These are phyloP conservation scores for Phanerochaete carnosa DNA, from an alignment of 768 basidiomycete genomes.

Conservation along the genomic window DNA sequence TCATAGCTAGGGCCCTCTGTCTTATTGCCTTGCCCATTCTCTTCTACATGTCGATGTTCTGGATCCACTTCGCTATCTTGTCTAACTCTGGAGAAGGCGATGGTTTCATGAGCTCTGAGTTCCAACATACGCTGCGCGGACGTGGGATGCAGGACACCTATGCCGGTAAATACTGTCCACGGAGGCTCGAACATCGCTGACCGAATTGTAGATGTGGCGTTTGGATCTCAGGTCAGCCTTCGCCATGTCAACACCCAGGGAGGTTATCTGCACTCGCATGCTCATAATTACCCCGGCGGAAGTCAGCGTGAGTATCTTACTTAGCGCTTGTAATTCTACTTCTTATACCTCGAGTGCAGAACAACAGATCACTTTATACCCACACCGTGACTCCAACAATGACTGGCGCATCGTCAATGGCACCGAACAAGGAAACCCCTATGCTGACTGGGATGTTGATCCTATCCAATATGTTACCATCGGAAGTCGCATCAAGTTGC, in stretches of 20 bases:
- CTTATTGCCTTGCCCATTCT: slow-evolving; percentile 79
- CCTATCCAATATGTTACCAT: slow-evolving; percentile 64
- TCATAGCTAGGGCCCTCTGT: slow-evolving; percentile 85
- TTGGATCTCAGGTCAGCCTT: slow-evolving; percentile 80
- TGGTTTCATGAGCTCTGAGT: slow-evolving; percentile 99
- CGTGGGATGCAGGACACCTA: slow-evolving; percentile 91
- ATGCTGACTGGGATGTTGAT: slow-evolving; percentile 45
- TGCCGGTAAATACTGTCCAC: slow-evolving; percentile 55
- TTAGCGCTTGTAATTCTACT: too few species aligned
- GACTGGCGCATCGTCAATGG: slow-evolving; percentile 85
- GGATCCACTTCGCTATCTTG: slow-evolving; percentile 89
- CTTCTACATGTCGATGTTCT: slow-evolving; percentile 98
- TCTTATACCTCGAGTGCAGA: slow-evolving; percentile 47
- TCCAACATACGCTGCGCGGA: slow-evolving; percentile 92
- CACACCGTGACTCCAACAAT: slow-evolving; percentile 97
- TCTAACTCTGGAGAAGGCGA: slow-evolving; percentile 94
- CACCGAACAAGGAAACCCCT: slow-evolving; percentile 41
- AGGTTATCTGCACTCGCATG: slow-evolving; percentile 96
- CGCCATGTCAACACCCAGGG: slow-evolving; percentile 97
- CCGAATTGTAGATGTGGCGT: slow-evolving; percentile 61
- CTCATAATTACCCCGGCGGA: slow-evolving; percentile 85
- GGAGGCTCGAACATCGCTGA: not conserved
- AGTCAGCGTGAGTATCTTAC: slow-evolving; percentile 67
- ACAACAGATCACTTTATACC: slow-evolving; percentile 99
- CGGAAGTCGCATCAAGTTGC: slow-evolving; percentile 72